Evolutionary conservation across 192 early-diverging fungal genomes (phyloP).

Genomic region (Coemansia sp.): DNA sequence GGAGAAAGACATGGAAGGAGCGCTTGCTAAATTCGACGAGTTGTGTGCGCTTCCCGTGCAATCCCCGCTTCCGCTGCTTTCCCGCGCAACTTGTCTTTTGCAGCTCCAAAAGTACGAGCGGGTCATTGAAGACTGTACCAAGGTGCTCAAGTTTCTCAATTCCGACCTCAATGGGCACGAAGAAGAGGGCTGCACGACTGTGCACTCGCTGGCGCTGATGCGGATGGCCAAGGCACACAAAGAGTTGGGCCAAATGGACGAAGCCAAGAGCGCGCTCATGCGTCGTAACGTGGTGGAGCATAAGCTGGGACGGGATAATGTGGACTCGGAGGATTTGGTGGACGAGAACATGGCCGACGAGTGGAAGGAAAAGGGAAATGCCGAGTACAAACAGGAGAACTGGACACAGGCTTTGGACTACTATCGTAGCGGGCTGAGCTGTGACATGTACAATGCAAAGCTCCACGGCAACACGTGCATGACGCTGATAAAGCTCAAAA

Average conservation of each 20-base stretch:
- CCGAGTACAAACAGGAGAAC: slow-evolving; percentile 46
- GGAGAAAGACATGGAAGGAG: slow-evolving; percentile 44
- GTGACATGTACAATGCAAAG: slow-evolving; percentile 52
- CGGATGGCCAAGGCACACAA: slow-evolving; percentile 57
- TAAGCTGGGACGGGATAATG: slow-evolving; percentile 38
- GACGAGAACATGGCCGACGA: slow-evolving; percentile 32
- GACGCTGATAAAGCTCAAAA: slow-evolving; percentile 49
- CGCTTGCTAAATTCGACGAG: slow-evolving; percentile 51
- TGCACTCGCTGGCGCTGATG: slow-evolving; percentile 54
- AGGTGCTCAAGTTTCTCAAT: slow-evolving; percentile 53
- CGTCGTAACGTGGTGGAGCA: slow-evolving; percentile 54
- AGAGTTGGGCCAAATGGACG: slow-evolving; percentile 48
- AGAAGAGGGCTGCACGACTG: slow-evolving; percentile 51
- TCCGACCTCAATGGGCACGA: slow-evolving; percentile 39
- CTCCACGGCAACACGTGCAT: slow-evolving; percentile 54
- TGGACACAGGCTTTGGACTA: slow-evolving; percentile 45
- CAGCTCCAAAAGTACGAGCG: slow-evolving; percentile 48
- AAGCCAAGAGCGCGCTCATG: slow-evolving; percentile 51
- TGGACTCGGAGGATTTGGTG: slow-evolving; percentile 5
- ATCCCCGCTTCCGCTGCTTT: slow-evolving; percentile 49
- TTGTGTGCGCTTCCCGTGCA: slow-evolving; percentile 52
- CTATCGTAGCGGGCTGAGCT: slow-evolving; percentile 47
- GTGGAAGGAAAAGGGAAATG: slow-evolving; percentile 54
- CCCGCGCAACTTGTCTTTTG: slow-evolving; percentile 50
- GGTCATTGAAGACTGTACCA: slow-evolving; percentile 49